phyloP scores from a whole-genome alignment of 768 basidiomycete species.

The Russula compacta region DNA sequence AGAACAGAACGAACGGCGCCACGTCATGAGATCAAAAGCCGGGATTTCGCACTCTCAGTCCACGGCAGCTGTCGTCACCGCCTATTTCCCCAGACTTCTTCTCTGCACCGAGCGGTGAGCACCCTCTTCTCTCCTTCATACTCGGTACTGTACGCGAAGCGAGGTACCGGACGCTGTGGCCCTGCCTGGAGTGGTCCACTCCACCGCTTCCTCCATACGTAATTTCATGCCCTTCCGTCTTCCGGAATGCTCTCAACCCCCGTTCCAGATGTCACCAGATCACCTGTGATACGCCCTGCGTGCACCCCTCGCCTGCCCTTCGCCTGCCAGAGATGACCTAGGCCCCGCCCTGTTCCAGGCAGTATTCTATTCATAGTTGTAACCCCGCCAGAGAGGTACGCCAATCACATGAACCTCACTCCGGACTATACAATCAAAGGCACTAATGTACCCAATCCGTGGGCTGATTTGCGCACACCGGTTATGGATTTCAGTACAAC shows the following conservation, averaged over 20 bases:
- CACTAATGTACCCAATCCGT: neutral
- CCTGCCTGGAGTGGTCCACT: no score
- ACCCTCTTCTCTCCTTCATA: no score
- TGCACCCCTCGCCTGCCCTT: no score
- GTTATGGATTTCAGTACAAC: neutral
- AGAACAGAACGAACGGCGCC: neutral
- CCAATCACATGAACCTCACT: neutral
- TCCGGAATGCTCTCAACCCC: neutral
- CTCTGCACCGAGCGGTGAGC: no score
- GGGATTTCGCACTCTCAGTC: no score
- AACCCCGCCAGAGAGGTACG: no score
- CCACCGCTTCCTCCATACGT: neutral
- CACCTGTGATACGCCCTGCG: neutral
- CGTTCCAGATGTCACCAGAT: neutral
- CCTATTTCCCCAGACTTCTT: conserved; percentile 8
- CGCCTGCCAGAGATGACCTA: no score
- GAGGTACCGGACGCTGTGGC: neutral
- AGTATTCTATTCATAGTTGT: no score
- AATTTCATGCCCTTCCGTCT: neutral
- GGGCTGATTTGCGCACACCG: neutral
- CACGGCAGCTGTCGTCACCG: neutral
- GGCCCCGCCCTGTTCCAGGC: neutral
- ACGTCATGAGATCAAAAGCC: neutral
- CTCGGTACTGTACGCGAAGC: neutral
- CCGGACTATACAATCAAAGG: neutral